Evolutionary conservation across 306 rosid genomes (phyloP).

Genomic region (Cotoneaster glaucophyllus): DNA sequence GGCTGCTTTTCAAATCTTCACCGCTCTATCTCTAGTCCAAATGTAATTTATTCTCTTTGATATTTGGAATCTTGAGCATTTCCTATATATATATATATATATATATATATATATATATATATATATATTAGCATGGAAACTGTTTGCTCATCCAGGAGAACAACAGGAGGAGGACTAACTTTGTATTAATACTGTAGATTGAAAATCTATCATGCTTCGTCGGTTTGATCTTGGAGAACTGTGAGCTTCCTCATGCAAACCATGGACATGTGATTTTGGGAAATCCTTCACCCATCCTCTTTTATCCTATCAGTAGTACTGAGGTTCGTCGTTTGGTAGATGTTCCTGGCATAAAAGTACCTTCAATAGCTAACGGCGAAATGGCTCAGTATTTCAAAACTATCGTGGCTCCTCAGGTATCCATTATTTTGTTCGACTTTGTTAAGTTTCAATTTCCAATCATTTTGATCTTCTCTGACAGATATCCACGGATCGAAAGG

Average conservation of each 20-base stretch:
- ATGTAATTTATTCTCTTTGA: conserved; percentile 28
- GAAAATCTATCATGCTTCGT: conserved; percentile 65
- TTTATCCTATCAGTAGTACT: conserved; percentile 63
- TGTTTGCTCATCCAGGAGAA: background rate
- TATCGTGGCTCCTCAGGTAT: conserved; percentile 70
- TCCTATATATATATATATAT: background rate
- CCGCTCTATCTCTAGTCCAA: conserved; percentile 58
- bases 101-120: background rate
- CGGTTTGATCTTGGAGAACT: no score
- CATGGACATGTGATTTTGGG: no score
- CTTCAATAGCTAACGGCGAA: conserved; percentile 65
- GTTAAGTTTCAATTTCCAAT: background rate
- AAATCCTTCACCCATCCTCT: conserved; percentile 37
- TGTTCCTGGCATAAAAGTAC: conserved; percentile 60
- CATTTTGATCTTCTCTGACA: background rate
- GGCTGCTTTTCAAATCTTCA: conserved; percentile 81
- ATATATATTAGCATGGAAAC: no score
- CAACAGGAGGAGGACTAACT: background rate
- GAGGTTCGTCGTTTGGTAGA: conserved; percentile 75
- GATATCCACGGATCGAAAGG: background rate
- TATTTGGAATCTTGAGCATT: background rate
- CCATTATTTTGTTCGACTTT: background rate
- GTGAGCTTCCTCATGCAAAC: no score
- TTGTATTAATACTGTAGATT: conserved; percentile 30
- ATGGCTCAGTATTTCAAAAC: conserved; percentile 57